Base-by-base conservation (phyloP, 1,284 basidiomycete species). In the Irpex sp. region DNA sequence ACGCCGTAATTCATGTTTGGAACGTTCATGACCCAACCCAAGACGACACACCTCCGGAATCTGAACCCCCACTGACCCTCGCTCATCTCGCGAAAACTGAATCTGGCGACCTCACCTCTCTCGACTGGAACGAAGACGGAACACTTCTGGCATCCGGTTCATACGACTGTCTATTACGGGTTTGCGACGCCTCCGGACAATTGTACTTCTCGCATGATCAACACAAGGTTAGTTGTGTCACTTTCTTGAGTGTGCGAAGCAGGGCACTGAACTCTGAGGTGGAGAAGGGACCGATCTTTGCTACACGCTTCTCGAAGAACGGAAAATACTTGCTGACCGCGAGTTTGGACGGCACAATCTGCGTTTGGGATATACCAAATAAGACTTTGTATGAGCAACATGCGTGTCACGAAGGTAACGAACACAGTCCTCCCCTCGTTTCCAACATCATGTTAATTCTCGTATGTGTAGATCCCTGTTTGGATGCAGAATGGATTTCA, bases 401-500 rank as follows among this genome's bases (percentile, higher is more conserved):
- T 75, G 79, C 76, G 62, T 82, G 77, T 71, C 91, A 91, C 76
- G 80, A 81, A 78, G 71, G 68, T 75, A 71, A 64, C 57, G 63
- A 64, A 47, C 34, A 61, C 64, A n/a, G 26, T 57, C 57, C 15
- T 60, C 31, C 31, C 47, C 36, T 58, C 57, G 65, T 68, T 62
- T 66, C 66, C 70, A 66, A 13, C 2, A 2, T 31, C 2, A 31
- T n/a, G 49, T 64, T 3, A 55, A 51, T 64, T 36, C 57, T 48
- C 64, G 56, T 63, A 6, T 61, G 47, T 64, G n/a, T 64, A 86
- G 91, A 88, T 72, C 91, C 89, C 69, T 91, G 91, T 72, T 74
- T 94, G 71, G 92, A 94, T 69, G 82, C 91, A 15, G 91, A 91
- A 64, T 94, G 93, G 92, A 70, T 94, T 38, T 84, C 86, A 62